Evolutionary conservation across 768 basidiomycete genomes (phyloP).

Genomic region (Suillus subalutaceus): DNA sequence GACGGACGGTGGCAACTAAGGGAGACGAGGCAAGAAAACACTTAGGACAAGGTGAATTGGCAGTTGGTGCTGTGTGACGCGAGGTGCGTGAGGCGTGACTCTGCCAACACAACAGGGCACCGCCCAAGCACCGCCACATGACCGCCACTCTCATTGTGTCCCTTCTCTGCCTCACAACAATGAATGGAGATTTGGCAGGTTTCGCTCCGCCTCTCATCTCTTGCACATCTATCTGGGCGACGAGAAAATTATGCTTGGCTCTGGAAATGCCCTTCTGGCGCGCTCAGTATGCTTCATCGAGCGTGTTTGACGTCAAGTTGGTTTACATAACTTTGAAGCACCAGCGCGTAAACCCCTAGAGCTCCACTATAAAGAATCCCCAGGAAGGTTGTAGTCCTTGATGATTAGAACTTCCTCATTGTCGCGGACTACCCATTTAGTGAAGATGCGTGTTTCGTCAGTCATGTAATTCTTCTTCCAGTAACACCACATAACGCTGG

Average conservation of each 20-base stretch:
- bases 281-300: not conserved
- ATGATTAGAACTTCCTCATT: not conserved
- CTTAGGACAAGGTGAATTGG: conserved; percentile 42
- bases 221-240: conserved; percentile 1
- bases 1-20: conserved; percentile 23
- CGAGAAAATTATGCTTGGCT: not conserved
- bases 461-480: not conserved
- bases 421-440: not conserved
- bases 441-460: conserved; percentile 1
- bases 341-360: not conserved
- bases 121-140: conserved; percentile 23
- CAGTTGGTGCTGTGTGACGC: conserved; percentile 35
- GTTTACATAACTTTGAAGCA: not conserved
- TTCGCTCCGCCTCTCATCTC: not conserved
- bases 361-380: not conserved
- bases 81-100: conserved; percentile 33
- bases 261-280: not conserved
- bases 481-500: not conserved
- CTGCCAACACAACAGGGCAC: conserved; percentile 24
- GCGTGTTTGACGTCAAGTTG: not conserved
- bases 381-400: not conserved
- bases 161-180: conserved; percentile 8
- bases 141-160: not conserved
- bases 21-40: conserved; percentile 37
- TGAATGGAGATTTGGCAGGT: not conserved